phyloP scores from a whole-genome alignment of 441 rosid species.

The Jatropha multifida region DNA sequence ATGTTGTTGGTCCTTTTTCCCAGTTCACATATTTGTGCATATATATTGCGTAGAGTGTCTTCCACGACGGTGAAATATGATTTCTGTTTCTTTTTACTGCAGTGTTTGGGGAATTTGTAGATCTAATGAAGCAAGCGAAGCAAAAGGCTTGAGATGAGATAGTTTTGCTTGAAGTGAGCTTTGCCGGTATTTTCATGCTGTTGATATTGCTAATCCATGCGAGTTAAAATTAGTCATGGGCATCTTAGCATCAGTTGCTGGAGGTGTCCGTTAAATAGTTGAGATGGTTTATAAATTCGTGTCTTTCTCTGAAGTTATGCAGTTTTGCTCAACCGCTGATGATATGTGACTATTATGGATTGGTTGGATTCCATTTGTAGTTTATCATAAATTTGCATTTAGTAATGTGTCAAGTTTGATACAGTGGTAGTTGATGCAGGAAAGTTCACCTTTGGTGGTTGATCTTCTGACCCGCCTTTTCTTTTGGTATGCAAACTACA shows the following conservation, averaged over 20 bases:
- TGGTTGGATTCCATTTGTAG: neutral
- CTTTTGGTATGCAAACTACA: too few species aligned
- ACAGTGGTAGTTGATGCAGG: too few species aligned
- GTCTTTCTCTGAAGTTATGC: neutral
- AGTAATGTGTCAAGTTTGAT: neutral
- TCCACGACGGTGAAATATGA: neutral
- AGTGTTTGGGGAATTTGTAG: conserved; percentile 55
- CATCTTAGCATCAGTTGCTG: neutral
- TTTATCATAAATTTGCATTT: neutral
- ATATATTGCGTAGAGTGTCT: neutral
- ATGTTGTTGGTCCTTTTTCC: neutral
- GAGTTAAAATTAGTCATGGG: neutral
- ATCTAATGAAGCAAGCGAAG: conserved; percentile 49
- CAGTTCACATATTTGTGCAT: neutral
- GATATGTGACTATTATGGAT: neutral
- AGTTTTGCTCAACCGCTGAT: neutral
- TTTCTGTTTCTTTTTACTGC: conserved; percentile 17
- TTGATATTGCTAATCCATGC: neutral
- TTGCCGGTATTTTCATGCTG: neutral
- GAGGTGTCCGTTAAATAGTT: neutral
- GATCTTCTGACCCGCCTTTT: too few species aligned
- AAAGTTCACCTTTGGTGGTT: too few species aligned
- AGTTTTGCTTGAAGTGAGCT: neutral
- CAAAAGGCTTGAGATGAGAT: conserved; percentile 31
- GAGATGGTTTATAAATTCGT: neutral